These are phyloP conservation scores for Apiotrichum gracile DNA, from an alignment of 1,284 basidiomycete genomes.

Conservation along the genomic window DNA sequence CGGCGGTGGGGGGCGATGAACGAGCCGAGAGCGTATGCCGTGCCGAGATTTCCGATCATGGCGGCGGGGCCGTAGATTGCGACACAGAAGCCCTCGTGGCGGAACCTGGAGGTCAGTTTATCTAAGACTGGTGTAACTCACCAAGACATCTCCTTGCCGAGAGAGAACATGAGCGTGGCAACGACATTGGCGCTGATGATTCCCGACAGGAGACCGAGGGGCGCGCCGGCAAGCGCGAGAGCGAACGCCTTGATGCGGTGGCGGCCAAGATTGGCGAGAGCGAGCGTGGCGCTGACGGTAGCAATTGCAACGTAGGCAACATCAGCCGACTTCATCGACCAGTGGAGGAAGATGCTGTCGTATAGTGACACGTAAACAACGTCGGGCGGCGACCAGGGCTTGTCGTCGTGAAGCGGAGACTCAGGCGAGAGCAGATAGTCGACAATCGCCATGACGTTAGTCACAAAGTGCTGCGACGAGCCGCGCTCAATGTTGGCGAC, in stretches of 20 bases:
- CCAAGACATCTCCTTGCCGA: conserved; percentile 54
- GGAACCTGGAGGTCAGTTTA: conserved; percentile 64
- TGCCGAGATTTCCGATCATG: conserved; percentile 48
- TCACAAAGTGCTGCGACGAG: conserved; percentile 73
- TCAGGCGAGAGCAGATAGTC: conserved; percentile 59
- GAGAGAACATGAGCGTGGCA: conserved; percentile 64
- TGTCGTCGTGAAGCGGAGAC: conserved; percentile 33
- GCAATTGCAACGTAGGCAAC: conserved; percentile 58
- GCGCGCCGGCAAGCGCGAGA: conserved; percentile 55
- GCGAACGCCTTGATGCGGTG: conserved; percentile 41
- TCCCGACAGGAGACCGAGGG: conserved; percentile 43
- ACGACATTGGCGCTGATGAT: conserved; percentile 63
- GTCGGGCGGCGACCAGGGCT: conserved; percentile 39
- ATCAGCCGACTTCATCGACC: conserved; percentile 65
- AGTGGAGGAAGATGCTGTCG: conserved; percentile 61
- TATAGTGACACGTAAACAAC: conserved; percentile 68
- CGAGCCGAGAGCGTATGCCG: conserved; percentile 27
- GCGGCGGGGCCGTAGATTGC: conserved; percentile 73
- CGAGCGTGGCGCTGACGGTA: conserved; percentile 49
- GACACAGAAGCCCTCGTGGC: conserved; percentile 64
- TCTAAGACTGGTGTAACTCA: conserved; percentile 21
- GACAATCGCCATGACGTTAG: conserved; percentile 79
- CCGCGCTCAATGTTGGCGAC: conserved; percentile 32
- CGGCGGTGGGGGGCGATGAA: conserved; percentile 26
- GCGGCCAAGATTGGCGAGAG: conserved; percentile 34